These are phyloP conservation scores for Rhodotorula sp. DNA, from an alignment of 1,284 basidiomycete species.

Conservation along the genomic window DNA sequence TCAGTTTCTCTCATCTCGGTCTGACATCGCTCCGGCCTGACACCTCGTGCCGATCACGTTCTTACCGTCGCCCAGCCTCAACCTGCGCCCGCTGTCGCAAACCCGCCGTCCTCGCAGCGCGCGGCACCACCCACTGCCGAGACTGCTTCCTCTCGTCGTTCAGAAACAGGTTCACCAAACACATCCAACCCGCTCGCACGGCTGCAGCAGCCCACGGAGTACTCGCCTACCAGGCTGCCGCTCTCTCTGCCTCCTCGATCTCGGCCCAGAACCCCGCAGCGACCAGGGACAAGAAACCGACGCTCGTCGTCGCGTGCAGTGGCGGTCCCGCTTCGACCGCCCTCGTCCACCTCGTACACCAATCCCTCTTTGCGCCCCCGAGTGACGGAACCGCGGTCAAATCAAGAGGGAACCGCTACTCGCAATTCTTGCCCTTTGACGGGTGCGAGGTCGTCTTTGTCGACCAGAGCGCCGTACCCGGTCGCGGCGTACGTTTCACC, in stretches of 20 bases:
- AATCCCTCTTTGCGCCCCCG: constrained; percentile 2
- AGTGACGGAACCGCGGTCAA: no score
- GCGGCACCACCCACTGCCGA: constrained; percentile 1
- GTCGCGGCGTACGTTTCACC: constrained; percentile 12
- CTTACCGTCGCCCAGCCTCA: background rate
- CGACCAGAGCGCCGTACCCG: constrained; percentile 25
- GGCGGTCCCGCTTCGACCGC: constrained; percentile 18
- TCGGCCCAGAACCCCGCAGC: background rate
- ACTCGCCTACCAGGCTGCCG: background rate
- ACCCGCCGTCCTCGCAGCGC: background rate
- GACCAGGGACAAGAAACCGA: background rate
- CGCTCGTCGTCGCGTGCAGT: constrained; percentile 21
- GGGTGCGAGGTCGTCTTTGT: constrained; percentile 23
- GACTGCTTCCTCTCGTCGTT: constrained; percentile 22
- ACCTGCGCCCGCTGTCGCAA: background rate
- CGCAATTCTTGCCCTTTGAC: constrained; percentile 4
- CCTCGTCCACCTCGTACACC: constrained; percentile 14
- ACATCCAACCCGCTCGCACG: background rate
- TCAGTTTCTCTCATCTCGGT: no score
- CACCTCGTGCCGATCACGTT: no score
- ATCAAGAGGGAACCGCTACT: constrained; percentile 7
- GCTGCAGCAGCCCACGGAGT: constrained; percentile 3
- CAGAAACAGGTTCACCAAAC: constrained; percentile 5
- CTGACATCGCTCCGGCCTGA: no score
- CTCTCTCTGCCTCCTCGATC: background rate